phyloP scores from a whole-genome alignment of 2,329 filamentous ascomycete genomes.

The Talaromyces sp. region DNA sequence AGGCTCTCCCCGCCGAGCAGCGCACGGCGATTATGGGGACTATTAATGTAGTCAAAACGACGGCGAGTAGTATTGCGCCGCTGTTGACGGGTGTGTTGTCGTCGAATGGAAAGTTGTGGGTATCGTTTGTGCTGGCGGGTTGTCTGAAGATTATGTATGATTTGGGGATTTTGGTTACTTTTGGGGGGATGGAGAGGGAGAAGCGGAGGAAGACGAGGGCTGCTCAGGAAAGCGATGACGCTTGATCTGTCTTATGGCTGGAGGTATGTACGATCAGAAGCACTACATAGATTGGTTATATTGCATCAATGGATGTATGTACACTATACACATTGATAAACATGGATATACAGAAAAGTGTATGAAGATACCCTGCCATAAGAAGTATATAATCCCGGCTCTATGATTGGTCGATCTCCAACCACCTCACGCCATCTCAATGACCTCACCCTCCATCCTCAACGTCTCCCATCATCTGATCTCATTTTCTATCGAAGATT shows the following conservation, averaged over 20 bases:
- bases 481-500: neutral
- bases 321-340: too few species aligned
- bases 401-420: neutral
- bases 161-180: slow-evolving; percentile 54
- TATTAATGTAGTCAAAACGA: slow-evolving; percentile 67
- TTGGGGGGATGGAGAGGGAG: slow-evolving; percentile 33
- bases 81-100: slow-evolving; percentile 63
- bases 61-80: slow-evolving; percentile 60
- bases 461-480: neutral
- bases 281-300: neutral
- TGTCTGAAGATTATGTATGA: slow-evolving; percentile 61
- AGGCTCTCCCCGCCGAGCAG: slow-evolving; percentile 61
- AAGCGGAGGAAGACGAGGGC: slow-evolving; percentile 6
- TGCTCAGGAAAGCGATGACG: neutral
- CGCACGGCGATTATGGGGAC: slow-evolving; percentile 70
- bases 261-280: too few species aligned
- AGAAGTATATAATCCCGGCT: neutral
- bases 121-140: slow-evolving; percentile 63
- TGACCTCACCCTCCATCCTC: neutral
- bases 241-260: neutral
- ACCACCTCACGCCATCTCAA: neutral
- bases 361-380: neutral
- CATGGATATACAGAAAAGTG: neutral
- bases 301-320: too few species aligned
- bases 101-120: slow-evolving; percentile 55